phyloP scores from a whole-genome alignment of 2,329 filamentous ascomycete species.

The Keithomyces neogunnii region DNA sequence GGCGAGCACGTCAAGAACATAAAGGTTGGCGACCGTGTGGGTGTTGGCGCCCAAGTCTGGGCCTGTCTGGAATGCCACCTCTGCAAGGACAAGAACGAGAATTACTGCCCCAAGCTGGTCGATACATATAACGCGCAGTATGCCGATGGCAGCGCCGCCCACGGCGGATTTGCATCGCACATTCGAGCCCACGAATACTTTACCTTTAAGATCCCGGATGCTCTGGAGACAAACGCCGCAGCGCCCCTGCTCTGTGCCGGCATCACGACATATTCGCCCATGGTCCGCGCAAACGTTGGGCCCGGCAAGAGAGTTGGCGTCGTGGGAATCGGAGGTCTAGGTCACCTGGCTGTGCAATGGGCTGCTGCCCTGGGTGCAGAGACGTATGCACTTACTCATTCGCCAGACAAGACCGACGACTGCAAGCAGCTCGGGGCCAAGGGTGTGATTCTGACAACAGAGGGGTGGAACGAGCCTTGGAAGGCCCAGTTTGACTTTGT shows the following conservation, averaged over 20 bases:
- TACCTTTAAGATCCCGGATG: slow-evolving; percentile 48
- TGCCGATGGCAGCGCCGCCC: slow-evolving; percentile 48
- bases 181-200: slow-evolving; percentile 49
- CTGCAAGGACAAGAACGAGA: slow-evolving; percentile 40
- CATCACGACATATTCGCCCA: slow-evolving; percentile 62
- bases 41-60: slow-evolving; percentile 52
- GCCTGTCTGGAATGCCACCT: slow-evolving; percentile 43
- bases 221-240: slow-evolving; percentile 36
- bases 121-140: slow-evolving; percentile 53
- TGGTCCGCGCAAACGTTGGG: slow-evolving; percentile 58
- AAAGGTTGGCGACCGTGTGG: slow-evolving; percentile 55
- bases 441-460: slow-evolving; percentile 35
- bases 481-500: slow-evolving; percentile 42
- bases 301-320: slow-evolving; percentile 65
- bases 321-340: slow-evolving; percentile 64
- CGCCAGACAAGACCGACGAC: slow-evolving; percentile 48
- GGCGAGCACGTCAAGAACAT: slow-evolving; percentile 38
- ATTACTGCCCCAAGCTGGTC: slow-evolving; percentile 38
- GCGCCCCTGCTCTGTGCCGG: slow-evolving; percentile 73
- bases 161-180: slow-evolving; percentile 53
- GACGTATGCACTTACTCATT: slow-evolving; percentile 55
- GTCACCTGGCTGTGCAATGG: slow-evolving; percentile 65
- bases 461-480: slow-evolving; percentile 50
- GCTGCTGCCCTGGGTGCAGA: slow-evolving; percentile 63
- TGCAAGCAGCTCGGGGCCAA: slow-evolving; percentile 54